Conservation (phyloP, 2,329 filamentous ascomycete species). For the Stagonosporopsis cucurbitacearum region DNA sequence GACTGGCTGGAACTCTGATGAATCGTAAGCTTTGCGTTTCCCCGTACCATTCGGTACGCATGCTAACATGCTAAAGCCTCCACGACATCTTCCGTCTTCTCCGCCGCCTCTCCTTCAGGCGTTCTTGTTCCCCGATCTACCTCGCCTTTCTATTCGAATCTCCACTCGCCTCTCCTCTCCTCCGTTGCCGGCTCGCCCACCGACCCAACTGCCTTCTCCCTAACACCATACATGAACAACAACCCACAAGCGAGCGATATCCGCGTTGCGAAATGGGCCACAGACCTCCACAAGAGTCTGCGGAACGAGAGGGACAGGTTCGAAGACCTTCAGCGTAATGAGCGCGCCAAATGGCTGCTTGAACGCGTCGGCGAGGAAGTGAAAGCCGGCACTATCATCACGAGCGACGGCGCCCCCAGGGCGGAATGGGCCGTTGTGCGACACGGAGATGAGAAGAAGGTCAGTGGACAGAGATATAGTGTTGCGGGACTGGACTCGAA, state of each 20-base stretch:
- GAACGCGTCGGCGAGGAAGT: conserved; percentile 73
- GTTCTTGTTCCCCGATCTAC: conserved; percentile 46
- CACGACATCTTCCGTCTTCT: conserved; percentile 45
- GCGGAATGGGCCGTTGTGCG: conserved; percentile 46
- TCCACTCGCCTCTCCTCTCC: conserved; percentile 46
- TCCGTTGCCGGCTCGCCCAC: conserved; percentile 41
- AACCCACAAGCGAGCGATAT: conserved; percentile 70
- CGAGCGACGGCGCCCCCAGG: conserved; percentile 32
- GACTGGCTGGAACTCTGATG: conserved; percentile 32
- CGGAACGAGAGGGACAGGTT: conserved; percentile 75
- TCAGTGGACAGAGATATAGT: conserved; percentile 28
- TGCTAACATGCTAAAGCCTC: conserved; percentile 29
- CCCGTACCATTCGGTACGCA: neutral
- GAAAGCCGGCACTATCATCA: conserved; percentile 38
- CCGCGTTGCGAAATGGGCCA: conserved; percentile 81
- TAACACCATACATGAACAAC: conserved; percentile 56
- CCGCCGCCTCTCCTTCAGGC: conserved; percentile 47
- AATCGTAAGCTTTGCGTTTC: conserved; percentile 27
- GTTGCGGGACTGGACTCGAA: conserved; percentile 59
- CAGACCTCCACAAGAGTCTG: conserved; percentile 77
- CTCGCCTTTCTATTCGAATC: conserved; percentile 44
- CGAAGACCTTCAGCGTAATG: conserved; percentile 64
- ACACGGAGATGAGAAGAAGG: conserved; percentile 35
- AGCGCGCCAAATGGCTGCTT: conserved; percentile 73
- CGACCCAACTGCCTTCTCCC: conserved; percentile 44